Conservation (phyloP, 176 grass and related monocot species). For the Lolium rigidum region DNA sequence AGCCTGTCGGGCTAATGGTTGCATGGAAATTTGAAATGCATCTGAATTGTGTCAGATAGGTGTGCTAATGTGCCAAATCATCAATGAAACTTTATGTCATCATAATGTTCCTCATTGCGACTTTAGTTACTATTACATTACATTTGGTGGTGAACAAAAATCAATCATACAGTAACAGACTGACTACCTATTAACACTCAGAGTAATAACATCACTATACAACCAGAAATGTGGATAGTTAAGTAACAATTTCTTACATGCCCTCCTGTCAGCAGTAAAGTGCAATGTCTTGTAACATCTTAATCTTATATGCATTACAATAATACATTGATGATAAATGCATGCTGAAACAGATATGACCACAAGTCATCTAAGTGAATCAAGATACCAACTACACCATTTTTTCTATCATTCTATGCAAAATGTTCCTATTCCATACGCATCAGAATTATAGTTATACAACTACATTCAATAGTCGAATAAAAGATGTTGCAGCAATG, state of each 20-base stretch:
- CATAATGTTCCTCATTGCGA: not conserved
- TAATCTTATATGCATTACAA: not conserved
- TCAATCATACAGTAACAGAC: not conserved
- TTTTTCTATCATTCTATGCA: not conserved
- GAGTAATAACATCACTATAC: not conserved
- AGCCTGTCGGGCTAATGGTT: not conserved
- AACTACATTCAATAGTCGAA: not conserved
- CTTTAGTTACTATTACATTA: slow-evolving; percentile 20
- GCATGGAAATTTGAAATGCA: slow-evolving; percentile 10
- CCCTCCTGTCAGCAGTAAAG: not conserved
- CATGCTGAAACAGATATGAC: slow-evolving; percentile 15
- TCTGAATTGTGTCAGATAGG: slow-evolving; percentile 6
- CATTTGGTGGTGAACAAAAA: no score
- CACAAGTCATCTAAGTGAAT: not conserved
- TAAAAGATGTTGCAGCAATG: not conserved
- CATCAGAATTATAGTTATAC: not conserved
- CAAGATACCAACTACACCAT: not conserved
- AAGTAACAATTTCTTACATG: not conserved
- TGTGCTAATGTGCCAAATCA: slow-evolving; percentile 10
- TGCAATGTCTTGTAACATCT: not conserved
- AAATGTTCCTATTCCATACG: not conserved
- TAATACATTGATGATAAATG: not conserved
- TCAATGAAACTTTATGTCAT: slow-evolving; percentile 19
- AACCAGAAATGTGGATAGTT: not conserved
- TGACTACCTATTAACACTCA: not conserved